Percentiles rank a stretch among this genome's conserved stretches.
These are phyloP conservation scores for Vitis riparia DNA, from an alignment of 164 flowering plant species.

Conservation along the genomic window DNA sequence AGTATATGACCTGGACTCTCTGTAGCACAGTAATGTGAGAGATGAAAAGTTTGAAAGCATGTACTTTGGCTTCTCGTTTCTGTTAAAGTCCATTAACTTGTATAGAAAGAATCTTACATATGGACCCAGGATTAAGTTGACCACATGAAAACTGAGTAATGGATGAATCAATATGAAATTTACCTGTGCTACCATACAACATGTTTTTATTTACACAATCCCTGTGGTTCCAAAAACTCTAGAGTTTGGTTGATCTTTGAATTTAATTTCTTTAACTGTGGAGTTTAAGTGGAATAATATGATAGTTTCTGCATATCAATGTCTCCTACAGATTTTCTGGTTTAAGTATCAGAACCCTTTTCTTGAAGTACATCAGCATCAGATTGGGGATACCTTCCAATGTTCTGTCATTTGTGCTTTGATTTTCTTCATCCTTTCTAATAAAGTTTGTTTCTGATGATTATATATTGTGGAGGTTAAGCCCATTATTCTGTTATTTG, in stretches of 20 bases:
- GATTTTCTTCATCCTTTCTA: background rate
- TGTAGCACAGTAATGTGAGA: background rate
- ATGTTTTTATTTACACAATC: background rate
- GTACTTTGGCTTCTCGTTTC: too few species aligned
- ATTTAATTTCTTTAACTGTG: background rate
- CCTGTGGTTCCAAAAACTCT: background rate
- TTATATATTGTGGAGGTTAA: background rate
- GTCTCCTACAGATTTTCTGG: background rate
- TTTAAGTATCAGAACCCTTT: background rate
- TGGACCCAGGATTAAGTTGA: too few species aligned
- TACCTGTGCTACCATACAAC: background rate
- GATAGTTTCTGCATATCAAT: background rate
- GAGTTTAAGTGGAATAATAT: background rate
- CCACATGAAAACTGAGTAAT: too few species aligned
- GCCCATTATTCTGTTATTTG: constrained; percentile 16
- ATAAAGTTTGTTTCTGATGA: background rate
- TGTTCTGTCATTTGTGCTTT: background rate
- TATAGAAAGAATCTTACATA: background rate
- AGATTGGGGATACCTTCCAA: background rate
- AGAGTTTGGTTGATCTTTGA: background rate
- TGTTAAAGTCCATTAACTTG: too few species aligned
- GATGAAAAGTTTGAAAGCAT: too few species aligned
- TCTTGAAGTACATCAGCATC: background rate
- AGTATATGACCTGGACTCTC: background rate
- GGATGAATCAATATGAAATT: background rate